Conservation (phyloP, 1,284 basidiomycete species). For the Acaromyces ingoldii region DNA sequence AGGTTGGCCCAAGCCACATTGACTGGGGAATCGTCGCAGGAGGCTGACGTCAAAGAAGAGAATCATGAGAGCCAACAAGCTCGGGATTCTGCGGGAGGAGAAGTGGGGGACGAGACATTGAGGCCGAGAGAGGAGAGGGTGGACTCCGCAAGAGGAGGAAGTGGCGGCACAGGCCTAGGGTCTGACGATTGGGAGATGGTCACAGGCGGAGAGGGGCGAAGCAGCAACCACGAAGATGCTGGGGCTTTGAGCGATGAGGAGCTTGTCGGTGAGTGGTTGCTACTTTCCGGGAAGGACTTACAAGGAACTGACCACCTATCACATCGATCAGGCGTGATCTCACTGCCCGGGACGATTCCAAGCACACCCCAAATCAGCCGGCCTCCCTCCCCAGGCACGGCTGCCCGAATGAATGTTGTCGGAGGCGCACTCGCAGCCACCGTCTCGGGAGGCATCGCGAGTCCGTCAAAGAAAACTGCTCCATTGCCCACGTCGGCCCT, state of each 20-base stretch:
- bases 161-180: not conserved
- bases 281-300: not conserved
- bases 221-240: too few species aligned
- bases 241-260: conserved; percentile 5
- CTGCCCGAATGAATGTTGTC: not conserved
- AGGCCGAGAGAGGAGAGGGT: too few species aligned
- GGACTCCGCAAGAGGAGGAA: conserved; percentile 5
- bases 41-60: not conserved
- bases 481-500: not conserved
- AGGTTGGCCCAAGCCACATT: conserved; percentile 28
- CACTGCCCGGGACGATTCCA: conserved; percentile 19
- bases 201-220: too few species aligned
- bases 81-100: too few species aligned
- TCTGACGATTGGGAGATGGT: conserved; percentile 34
- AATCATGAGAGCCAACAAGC: conserved; percentile 9
- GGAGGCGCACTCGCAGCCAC: conserved; percentile 12
- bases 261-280: not conserved
- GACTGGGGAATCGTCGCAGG: not conserved
- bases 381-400: conserved; percentile 14
- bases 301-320: not conserved
- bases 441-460: too few species aligned
- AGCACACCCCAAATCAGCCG: conserved; percentile 26
- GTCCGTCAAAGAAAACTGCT: not conserved
- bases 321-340: not conserved
- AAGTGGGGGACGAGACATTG: too few species aligned